phyloP scores from a whole-genome alignment of 1,139 yeast genomes.

The Yamadazyma jaroonii region DNA sequence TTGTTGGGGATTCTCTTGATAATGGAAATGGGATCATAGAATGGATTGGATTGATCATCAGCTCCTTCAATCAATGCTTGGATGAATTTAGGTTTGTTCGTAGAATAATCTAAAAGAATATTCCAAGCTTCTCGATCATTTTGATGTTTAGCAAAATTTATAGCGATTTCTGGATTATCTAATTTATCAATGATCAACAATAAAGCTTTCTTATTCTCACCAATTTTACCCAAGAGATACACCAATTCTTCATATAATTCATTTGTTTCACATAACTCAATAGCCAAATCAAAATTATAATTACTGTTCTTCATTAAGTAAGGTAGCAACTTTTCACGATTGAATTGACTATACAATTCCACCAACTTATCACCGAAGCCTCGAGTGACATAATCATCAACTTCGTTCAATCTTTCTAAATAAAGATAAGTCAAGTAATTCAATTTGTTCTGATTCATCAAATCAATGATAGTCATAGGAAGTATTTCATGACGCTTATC shows the following conservation, averaged over 20 bases:
- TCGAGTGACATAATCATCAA: conserved; percentile 53
- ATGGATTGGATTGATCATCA: conserved; percentile 48
- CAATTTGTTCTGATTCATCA: conserved; percentile 43
- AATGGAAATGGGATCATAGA: conserved; percentile 67
- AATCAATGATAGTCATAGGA: conserved; percentile 47
- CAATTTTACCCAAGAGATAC: conserved; percentile 77
- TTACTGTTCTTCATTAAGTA: conserved; percentile 46
- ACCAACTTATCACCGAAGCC: conserved; percentile 68
- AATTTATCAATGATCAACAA: conserved; percentile 71
- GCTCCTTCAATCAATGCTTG: conserved; percentile 69
- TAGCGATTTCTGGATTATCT: conserved; percentile 78
- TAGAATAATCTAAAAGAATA: conserved; percentile 66
- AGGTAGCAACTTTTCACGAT: conserved; percentile 49
- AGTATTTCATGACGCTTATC: conserved; percentile 63
- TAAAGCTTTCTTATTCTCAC: conserved; percentile 75
- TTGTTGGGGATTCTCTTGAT: conserved; percentile 61
- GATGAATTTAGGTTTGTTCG: conserved; percentile 70
- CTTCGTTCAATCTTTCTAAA: conserved; percentile 49
- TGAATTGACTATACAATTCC: conserved; percentile 60
- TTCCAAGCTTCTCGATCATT: conserved; percentile 80
- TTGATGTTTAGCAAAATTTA: conserved; percentile 71
- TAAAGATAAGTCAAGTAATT: conserved; percentile 60
- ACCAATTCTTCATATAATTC: conserved; percentile 68
- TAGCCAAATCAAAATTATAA: conserved; percentile 71
- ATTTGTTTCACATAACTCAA: conserved; percentile 55